Evolutionary conservation across 2,329 filamentous ascomycete species (phyloP).

Genomic region (Pseudodiploospora longispora): DNA sequence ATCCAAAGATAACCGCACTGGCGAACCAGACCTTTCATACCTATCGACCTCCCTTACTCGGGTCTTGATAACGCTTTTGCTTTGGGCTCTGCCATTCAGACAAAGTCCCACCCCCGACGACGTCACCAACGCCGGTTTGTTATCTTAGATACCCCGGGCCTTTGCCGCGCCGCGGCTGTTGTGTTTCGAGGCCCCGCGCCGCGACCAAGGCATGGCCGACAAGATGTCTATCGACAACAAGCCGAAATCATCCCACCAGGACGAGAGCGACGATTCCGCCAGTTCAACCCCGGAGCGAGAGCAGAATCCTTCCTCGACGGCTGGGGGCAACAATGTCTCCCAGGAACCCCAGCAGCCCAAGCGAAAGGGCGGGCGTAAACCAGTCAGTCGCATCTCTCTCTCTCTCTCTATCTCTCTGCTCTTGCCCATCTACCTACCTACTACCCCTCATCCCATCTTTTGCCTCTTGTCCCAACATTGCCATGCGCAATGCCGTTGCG

Average conservation of each 20-base stretch:
- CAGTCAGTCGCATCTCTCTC: conserved; percentile 54
- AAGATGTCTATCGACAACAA: conserved; percentile 55
- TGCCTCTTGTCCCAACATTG: no score
- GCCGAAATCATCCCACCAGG: conserved; percentile 33
- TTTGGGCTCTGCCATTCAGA: conserved; percentile 3
- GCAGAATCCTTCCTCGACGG: conserved; percentile 25
- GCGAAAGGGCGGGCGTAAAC: conserved; percentile 94
- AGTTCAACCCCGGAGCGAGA: conserved; percentile 54
- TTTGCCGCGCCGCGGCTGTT: conserved; percentile 30
- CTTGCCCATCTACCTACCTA: background rate
- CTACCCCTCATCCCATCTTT: background rate
- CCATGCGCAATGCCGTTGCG: no score
- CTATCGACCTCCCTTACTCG: no score
- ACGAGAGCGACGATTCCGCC: conserved; percentile 54
- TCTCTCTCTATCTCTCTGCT: background rate
- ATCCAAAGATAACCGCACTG: background rate
- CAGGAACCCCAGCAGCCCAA: conserved; percentile 61
- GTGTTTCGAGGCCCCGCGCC: conserved; percentile 24
- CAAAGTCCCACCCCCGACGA: conserved; percentile 17
- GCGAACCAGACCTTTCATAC: background rate
- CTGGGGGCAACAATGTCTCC: conserved; percentile 23
- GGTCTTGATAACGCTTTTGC: conserved; percentile 1
- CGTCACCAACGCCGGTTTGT: conserved; percentile 28
- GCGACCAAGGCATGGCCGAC: conserved; percentile 51
- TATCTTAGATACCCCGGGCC: conserved; percentile 21